Percentiles rank a stretch among this genome's conserved stretches.
Evolutionary conservation across 75 land plant genomes (phyloP).

Genomic region (Cunninghamia lanceolata): DNA sequence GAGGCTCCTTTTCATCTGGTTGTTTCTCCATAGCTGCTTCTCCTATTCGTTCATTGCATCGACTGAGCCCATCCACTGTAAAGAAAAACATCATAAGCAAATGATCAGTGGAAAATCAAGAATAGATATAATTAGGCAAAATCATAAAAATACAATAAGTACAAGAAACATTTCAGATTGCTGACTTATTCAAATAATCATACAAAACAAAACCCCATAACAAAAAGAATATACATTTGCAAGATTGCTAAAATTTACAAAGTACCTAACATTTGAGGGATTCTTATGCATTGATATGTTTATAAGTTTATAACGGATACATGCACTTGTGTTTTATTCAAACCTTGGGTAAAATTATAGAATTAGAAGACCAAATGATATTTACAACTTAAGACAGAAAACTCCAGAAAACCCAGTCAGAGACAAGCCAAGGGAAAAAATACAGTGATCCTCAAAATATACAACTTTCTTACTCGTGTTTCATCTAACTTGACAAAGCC

Average conservation of each 20-base stretch:
- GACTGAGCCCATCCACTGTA: slow-evolving; percentile 77
- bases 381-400: background rate
- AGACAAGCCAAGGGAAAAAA: background rate
- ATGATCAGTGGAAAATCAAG: background rate
- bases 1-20: slow-evolving; percentile 11
- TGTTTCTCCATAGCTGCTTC: slow-evolving; percentile 28
- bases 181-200: background rate
- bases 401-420: background rate
- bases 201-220: background rate
- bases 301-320: background rate
- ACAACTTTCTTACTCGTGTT: background rate
- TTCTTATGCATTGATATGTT: background rate
- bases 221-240: background rate
- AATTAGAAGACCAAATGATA: background rate
- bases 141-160: background rate
- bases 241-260: background rate
- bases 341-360: too few species aligned
- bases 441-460: background rate
- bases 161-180: background rate
- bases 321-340: background rate
- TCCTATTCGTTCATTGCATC: slow-evolving; percentile 58
- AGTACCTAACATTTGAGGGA: background rate
- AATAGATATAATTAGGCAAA: background rate
- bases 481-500: background rate
- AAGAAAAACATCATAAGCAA: background rate